Evolutionary conservation across 2,329 filamentous ascomycete species (phyloP).

Genomic region (Alternaria incomplexa): DNA sequence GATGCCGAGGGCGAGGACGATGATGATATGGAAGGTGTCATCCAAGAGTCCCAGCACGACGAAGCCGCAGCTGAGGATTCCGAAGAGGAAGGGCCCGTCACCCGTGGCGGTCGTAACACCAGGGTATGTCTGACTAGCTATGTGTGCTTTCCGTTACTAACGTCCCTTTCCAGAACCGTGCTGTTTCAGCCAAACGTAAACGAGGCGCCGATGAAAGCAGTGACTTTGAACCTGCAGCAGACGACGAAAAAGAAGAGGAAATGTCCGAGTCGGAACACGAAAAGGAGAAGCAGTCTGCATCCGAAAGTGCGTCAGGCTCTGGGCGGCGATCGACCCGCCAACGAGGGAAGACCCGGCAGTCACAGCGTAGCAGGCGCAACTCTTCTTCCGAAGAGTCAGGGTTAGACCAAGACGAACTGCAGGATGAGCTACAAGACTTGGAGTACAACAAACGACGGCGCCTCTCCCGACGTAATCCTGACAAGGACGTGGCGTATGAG

Average conservation of each 20-base stretch:
- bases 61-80: conserved; percentile 49
- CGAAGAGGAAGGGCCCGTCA: conserved; percentile 62
- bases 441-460: conserved; percentile 56
- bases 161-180: conserved; percentile 30
- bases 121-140: conserved; percentile 22
- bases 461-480: conserved; percentile 36
- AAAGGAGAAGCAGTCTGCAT: conserved; percentile 48
- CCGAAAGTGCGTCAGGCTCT: conserved; percentile 46
- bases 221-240: conserved; percentile 67
- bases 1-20: conserved; percentile 37
- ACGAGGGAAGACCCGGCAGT: conserved; percentile 53
- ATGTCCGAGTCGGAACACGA: conserved; percentile 60
- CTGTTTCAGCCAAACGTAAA: conserved; percentile 41
- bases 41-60: conserved; percentile 51
- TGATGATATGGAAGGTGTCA: conserved; percentile 45
- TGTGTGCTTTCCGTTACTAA: conserved; percentile 19
- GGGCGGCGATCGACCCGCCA: conserved; percentile 61
- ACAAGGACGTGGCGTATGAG: conserved; percentile 59
- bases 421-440: conserved; percentile 61
- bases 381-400: conserved; percentile 56
- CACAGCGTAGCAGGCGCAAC: conserved; percentile 56
- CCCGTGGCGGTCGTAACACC: conserved; percentile 52
- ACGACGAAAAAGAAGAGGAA: conserved; percentile 61
- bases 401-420: conserved; percentile 43
- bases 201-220: conserved; percentile 62